Base-by-base conservation (phyloP, 257 asterid species). In the Fraxinus cuspidata region DNA sequence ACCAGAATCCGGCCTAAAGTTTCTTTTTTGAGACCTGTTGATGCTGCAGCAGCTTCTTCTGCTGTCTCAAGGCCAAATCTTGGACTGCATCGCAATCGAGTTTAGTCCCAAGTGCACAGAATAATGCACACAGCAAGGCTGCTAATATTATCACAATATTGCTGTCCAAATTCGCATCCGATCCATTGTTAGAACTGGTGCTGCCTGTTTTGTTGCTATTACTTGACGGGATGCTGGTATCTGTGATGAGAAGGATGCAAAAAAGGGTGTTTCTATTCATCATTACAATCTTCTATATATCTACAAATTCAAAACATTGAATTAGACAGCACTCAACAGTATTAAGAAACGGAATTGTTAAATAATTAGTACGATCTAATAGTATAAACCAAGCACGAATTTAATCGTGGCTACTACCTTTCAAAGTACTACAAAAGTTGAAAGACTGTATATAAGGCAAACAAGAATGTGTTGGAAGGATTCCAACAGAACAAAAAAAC, bases 101-200 rank as follows among this genome's bases (percentile, higher is more conserved):
- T 88, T 87, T 0, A 92, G 38, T 12, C 89, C 89, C 96, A 10
- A 92, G 89, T 0, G 89, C 95, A 56, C 89, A 89, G 5, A 90
- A 78, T 80, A 90, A 56, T 11, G 94, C 95, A 38, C 91, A 88
- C 2, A 89, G 82, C 79, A 91, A 44, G 56, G 88, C 92, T 0
- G 84, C 95, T 28, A 91, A 68, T 21, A 91, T 85, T 19, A 92
- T 89, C 37, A 92, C 87, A 93, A 89, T 88, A 58, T 87, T 90
- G 85, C 82, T 70, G 80, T 92, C 95, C 68, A 92, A 89, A 65
- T 60, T 84, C 25, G 85, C 51, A 13, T 71, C 87, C 6, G 28
- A 21, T n/a, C 28, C 80, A 1, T 69, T 31, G 47, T 80, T 74
- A 1, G 85, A 35, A 81, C 42, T 44, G 63, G 6, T 51, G 63